phyloP scores from a whole-genome alignment of 2,329 filamentous ascomycete species.

The Helicocarpus griseus region DNA sequence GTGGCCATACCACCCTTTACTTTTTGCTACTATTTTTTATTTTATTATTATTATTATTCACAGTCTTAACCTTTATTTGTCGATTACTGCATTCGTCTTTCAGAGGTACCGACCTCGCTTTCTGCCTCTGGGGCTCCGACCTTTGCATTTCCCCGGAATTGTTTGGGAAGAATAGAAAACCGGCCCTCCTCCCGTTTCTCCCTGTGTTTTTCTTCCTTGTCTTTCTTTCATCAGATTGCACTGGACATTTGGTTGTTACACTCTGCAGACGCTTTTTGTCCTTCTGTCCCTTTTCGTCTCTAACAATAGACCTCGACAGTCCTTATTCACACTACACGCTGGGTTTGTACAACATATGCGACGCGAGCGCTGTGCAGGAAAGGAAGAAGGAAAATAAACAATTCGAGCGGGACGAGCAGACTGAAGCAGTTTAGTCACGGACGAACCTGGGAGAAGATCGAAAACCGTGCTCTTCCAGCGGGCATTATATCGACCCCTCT shows the following conservation, averaged over 20 bases:
- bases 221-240: neutral
- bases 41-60: constrained; percentile 1
- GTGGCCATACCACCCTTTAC: constrained; percentile 1
- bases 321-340: neutral
- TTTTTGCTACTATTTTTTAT: neutral
- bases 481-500: constrained; percentile 1
- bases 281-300: neutral
- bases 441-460: neutral
- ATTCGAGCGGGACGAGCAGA: neutral
- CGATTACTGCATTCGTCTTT: neutral
- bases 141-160: constrained; percentile 4
- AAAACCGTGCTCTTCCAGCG: neutral
- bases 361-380: neutral
- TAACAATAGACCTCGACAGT: neutral
- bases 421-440: neutral
- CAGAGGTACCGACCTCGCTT: neutral
- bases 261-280: neutral
- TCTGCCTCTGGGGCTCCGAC: neutral
- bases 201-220: neutral
- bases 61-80: constrained; percentile 1
- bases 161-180: constrained; percentile 5
- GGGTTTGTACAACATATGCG: constrained; percentile 2
- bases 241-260: neutral
- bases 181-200: neutral
- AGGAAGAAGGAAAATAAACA: neutral